phyloP scores from a whole-genome alignment of 225 moss, liverwort and hornwort genomes.

The Bryum argenteum region DNA sequence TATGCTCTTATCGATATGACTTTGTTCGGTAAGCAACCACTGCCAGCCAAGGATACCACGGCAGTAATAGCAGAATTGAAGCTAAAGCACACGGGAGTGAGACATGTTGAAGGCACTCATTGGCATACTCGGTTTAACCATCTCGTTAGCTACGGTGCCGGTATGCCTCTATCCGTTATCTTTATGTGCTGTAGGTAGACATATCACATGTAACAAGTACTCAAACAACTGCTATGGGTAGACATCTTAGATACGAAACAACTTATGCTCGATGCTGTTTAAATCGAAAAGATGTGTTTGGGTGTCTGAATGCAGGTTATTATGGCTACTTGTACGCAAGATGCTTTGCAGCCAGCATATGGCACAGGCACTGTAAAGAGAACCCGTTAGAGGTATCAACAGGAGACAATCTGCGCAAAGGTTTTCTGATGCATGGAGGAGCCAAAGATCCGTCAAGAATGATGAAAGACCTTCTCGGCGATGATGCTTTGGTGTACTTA shows the following conservation, averaged over 20 bases:
- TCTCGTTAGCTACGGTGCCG: conserved; percentile 92
- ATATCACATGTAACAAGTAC: too few relatives aligned
- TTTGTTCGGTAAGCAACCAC: conserved; percentile 86
- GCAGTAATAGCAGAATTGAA: conserved; percentile 87
- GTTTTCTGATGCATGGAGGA: conserved; percentile 90
- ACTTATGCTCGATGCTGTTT: not conserved
- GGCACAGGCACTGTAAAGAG: conserved; percentile 81
- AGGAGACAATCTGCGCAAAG: conserved; percentile 77
- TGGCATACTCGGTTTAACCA: conserved; percentile 99
- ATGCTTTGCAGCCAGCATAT: conserved; percentile 95
- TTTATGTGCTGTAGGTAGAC: too few relatives aligned
- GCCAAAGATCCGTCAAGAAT: conserved; percentile 89
- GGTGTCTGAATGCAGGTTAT: conserved; percentile 67
- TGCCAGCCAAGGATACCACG: conserved; percentile 87
- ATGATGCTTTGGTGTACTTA: conserved; percentile 66
- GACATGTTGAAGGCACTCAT: conserved; percentile 97
- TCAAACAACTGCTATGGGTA: not conserved
- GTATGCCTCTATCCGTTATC: conserved; percentile 37
- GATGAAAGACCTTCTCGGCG: conserved; percentile 77
- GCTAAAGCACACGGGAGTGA: conserved; percentile 77
- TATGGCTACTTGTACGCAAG: conserved; percentile 98
- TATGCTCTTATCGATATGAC: conserved; percentile 97
- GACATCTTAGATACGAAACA: not conserved
- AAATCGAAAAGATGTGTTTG: too few relatives aligned
- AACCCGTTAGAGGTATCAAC: conserved; percentile 73